A percentile compares a stretch with the other conserved stretches of the same genome.
Evolutionary conservation across 1,284 basidiomycete genomes (phyloP).

Genomic region (Volvariella volvacea): DNA sequence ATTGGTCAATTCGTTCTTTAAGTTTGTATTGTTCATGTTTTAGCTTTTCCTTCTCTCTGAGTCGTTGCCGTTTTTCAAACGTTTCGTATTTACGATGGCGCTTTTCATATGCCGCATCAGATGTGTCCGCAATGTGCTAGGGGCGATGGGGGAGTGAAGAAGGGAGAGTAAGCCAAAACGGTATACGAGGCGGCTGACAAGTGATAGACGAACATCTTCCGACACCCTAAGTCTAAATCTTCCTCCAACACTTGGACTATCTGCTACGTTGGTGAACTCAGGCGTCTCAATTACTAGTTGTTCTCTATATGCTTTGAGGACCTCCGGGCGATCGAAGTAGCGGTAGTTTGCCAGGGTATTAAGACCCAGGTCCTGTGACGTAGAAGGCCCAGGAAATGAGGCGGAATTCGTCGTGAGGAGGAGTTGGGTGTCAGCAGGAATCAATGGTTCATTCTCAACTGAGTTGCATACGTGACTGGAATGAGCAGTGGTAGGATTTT

Average conservation of each 20-base stretch:
- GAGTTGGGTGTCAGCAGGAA: slow-evolving; percentile 59
- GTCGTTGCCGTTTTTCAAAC: slow-evolving; percentile 78
- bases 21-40: slow-evolving; percentile 89
- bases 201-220: slow-evolving; percentile 57
- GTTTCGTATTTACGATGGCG: slow-evolving; percentile 83
- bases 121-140: slow-evolving; percentile 65
- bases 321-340: slow-evolving; percentile 74
- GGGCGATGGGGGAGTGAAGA: slow-evolving; percentile 4
- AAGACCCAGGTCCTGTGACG: slow-evolving; percentile 33
- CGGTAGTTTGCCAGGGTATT: slow-evolving; percentile 57
- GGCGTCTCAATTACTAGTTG: slow-evolving; percentile 70
- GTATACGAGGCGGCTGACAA: slow-evolving; percentile 4
- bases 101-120: slow-evolving; percentile 79
- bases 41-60: slow-evolving; percentile 86
- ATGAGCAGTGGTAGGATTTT: slow-evolving; percentile 7
- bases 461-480: slow-evolving; percentile 12
- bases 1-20: slow-evolving; percentile 80
- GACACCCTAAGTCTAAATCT: slow-evolving; percentile 58
- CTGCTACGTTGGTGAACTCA: slow-evolving; percentile 51
- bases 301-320: slow-evolving; percentile 60
- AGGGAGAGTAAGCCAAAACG: slow-evolving; percentile 3
- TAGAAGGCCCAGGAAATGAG: slow-evolving; percentile 34
- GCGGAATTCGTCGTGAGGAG: slow-evolving; percentile 63
- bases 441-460: slow-evolving; percentile 69
- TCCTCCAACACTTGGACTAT: slow-evolving; percentile 54